Evolutionary conservation across 176 grass and related monocot genomes (phyloP).

Genomic region (Raddia guianensis): DNA sequence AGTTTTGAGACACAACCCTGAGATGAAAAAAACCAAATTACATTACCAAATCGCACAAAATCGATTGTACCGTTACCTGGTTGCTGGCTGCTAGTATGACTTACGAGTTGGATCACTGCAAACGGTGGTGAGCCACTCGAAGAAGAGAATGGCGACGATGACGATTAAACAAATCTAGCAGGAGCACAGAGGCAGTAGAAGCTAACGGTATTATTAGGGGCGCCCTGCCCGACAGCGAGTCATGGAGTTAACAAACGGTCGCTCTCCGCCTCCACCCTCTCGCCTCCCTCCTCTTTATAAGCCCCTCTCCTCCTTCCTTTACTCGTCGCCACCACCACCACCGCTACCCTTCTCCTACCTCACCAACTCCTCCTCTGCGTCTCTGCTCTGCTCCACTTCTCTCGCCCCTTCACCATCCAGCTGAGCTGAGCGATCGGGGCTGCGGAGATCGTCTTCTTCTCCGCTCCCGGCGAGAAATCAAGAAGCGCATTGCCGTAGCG

Average conservation of each 20-base stretch:
- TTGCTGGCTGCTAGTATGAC: background rate
- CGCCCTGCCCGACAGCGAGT: constrained; percentile 41
- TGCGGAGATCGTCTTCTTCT: background rate
- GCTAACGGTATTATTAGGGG: constrained; percentile 44
- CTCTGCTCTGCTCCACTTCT: background rate
- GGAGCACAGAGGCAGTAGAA: background rate
- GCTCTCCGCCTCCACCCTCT: constrained; percentile 27
- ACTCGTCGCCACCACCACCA: constrained; percentile 39
- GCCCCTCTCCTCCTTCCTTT: constrained; percentile 23
- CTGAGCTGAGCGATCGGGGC: background rate
- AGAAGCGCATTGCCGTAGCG: background rate
- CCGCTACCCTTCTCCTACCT: background rate
- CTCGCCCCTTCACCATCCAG: background rate
- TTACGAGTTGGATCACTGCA: no score
- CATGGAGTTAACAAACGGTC: constrained; percentile 44
- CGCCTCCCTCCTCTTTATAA: constrained; percentile 44
- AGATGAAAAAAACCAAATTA: no score
- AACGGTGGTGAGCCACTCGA: background rate
- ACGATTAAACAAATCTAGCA: background rate
- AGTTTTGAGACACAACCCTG: no score
- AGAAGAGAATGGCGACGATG: background rate
- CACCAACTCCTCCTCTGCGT: constrained; percentile 12
- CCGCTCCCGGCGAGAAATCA: background rate
- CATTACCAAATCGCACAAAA: background rate
- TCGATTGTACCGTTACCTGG: background rate